Evolutionary conservation across 1,284 basidiomycete species (phyloP), one percentile per base, ranked within the genome.

Genomic region (Phellopilus nigrolimitatus): DNA sequence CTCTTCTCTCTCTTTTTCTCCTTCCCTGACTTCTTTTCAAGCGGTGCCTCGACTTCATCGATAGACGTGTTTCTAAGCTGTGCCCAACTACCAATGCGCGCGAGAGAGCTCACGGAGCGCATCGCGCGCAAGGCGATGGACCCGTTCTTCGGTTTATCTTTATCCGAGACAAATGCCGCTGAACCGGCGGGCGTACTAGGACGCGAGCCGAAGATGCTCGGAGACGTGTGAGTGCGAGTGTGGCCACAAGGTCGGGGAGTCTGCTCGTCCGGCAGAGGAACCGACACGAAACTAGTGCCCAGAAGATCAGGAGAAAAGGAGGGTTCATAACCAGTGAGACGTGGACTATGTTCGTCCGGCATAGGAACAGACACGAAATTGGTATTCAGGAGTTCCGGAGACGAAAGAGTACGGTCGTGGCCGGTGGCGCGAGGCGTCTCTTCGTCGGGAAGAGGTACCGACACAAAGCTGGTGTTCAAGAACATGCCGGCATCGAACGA

Each of bases 81-180:
- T 9, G 77, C 76, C 84, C 85, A 87, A 59, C 80, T 82, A 1
- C 80, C 76, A 47, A 90, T 79, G 38, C 79, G 69, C 3, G 88
- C 85, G 46, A 90, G 67, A 1, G 81, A 84, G 28, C 80, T 72
- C 59, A 90, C 79, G 15, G 80, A 83, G 37, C 81, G 74, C 70
- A 90, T 89, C 2, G 88, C 87, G 12, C 87, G 78, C 10, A 90
- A 52, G 0, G 87, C 88, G 47, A 90, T 84, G 0, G 84, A 88
- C 28, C 76, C 78, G 19, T 70, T 51, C 55, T 51, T 34, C 37
- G 49, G 56, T 43, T 56, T 42, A 17, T 51, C 56, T 25, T 48
- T 42, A 25, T 48, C 34, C 30, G 28, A 43, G 12, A 51, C 2
- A 22, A 54, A 48, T 21, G 50, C 40, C 27, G 52, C 49, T 15